Evolutionary conservation across 495 filamentous ascomycete genomes (phyloP).

Genomic region (Penicillium desertorum): DNA sequence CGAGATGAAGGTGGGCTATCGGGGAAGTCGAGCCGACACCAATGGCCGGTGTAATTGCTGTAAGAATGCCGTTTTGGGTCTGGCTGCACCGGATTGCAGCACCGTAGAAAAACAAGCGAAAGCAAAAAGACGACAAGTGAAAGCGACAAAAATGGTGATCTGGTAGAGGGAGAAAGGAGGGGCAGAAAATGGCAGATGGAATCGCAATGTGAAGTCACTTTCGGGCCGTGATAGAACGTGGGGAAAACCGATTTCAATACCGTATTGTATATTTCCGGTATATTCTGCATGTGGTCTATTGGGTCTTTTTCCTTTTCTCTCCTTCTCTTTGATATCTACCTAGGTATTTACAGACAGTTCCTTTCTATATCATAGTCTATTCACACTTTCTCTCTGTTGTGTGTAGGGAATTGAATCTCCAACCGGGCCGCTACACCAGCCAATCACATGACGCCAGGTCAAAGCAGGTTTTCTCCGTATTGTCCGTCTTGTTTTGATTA

Average conservation of each 20-base stretch:
- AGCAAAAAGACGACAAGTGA: not conserved
- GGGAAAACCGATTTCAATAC: constrained; percentile 2
- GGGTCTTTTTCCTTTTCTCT: not conserved
- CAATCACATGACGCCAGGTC: constrained; percentile 18
- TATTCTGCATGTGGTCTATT: not conserved
- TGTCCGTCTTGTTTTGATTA: constrained; percentile 13
- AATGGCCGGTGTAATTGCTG: constrained; percentile 28
- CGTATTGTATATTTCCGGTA: not conserved
- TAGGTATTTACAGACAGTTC: not conserved
- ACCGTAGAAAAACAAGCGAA: constrained; percentile 6
- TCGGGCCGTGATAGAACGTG: constrained; percentile 12
- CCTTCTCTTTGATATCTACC: not conserved
- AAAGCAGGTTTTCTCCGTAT: constrained; percentile 30
- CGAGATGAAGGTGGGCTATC: constrained; percentile 10
- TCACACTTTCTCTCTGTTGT: not conserved
- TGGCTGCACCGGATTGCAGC: constrained; percentile 19
- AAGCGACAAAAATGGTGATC: not conserved
- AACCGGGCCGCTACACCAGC: constrained; percentile 28
- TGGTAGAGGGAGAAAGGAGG: constrained; percentile 11
- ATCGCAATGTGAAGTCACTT: constrained; percentile 14
- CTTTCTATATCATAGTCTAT: not conserved
- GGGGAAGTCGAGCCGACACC: constrained; percentile 24
- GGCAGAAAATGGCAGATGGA: constrained; percentile 8
- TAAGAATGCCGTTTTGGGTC: constrained; percentile 25
- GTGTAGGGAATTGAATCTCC: constrained; percentile 9